These are phyloP conservation scores for Ustilago loliicola DNA, from an alignment of 1,284 basidiomycete species.

Conservation along the genomic window DNA sequence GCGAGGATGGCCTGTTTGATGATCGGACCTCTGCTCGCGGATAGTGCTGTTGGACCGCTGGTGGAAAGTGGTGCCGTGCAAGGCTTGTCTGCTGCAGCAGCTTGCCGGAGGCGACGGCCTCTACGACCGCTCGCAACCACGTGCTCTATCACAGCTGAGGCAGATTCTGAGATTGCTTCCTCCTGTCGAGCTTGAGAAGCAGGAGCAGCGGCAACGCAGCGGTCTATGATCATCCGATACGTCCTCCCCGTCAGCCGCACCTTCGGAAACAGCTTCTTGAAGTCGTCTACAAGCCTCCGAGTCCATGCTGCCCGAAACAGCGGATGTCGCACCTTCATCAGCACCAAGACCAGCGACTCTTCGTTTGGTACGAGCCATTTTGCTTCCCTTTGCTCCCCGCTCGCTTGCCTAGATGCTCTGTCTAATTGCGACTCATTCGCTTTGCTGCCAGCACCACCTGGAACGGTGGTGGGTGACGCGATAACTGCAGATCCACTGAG, in stretches of 20 bases:
- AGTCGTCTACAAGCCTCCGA: constrained; percentile 29
- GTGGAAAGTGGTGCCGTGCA: not conserved
- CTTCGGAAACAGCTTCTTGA: constrained; percentile 16
- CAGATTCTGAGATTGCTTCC: not conserved
- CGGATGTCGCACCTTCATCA: constrained; percentile 35
- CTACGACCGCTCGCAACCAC: constrained; percentile 21
- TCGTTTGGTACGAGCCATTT: constrained; percentile 21
- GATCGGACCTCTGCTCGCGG: constrained; percentile 3
- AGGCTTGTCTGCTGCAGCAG: not conserved
- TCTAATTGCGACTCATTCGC: not conserved
- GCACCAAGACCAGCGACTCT: constrained; percentile 34
- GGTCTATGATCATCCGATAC: constrained; percentile 27
- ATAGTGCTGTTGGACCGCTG: not conserved
- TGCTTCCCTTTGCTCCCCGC: not conserved
- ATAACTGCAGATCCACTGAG: constrained; percentile 7
- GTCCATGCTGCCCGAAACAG: constrained; percentile 34
- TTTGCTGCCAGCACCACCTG: not conserved
- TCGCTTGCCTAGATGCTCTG: not conserved
- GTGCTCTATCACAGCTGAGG: not conserved
- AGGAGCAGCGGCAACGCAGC: constrained; percentile 20
- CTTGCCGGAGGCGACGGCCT: constrained; percentile 21
- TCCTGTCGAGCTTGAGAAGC: not conserved
- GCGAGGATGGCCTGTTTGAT: constrained; percentile 26
- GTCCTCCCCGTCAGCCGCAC: constrained; percentile 24
- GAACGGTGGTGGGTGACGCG: too few species aligned